Conservation (phyloP, 2,329 filamentous ascomycete species). For the Claviceps lovelessii region DNA sequence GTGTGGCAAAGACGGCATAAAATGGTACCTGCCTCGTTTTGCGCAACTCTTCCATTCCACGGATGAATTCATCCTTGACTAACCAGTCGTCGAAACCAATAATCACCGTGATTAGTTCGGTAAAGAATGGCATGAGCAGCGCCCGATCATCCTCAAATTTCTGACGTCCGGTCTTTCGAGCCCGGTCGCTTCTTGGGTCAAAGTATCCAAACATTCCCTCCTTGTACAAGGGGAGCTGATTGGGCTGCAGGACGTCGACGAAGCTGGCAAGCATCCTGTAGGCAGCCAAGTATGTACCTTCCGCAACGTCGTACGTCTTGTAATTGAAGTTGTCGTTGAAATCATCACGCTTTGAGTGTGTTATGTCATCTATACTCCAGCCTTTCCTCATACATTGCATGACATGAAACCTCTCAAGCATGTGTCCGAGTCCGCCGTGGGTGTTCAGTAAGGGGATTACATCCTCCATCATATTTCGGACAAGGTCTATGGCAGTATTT, state of each 20-base stretch:
- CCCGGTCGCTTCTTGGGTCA: conserved; percentile 13
- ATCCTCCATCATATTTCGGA: conserved; percentile 18
- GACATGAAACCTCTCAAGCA: conserved; percentile 9
- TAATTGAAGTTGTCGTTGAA: neutral
- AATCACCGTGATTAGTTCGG: conserved; percentile 17
- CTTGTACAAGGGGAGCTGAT: conserved; percentile 9
- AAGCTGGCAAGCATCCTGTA: neutral
- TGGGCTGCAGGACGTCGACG: conserved; percentile 4
- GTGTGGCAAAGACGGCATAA: conserved; percentile 24
- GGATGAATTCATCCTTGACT: conserved; percentile 23
- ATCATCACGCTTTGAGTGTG: neutral
- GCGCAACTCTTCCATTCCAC: conserved; percentile 19
- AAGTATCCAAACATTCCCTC: conserved; percentile 14
- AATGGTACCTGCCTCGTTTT: conserved; percentile 19
- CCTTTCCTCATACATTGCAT: neutral
- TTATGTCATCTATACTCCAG: neutral
- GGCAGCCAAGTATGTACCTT: neutral
- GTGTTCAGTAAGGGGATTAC: conserved; percentile 13
- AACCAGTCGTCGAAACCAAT: conserved; percentile 5
- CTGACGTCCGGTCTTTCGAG: conserved; percentile 12
- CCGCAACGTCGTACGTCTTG: neutral
- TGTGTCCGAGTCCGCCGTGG: conserved; percentile 11
- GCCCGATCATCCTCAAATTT: conserved; percentile 23
- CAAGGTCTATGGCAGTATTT: conserved; percentile 22
- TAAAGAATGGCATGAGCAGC: conserved; percentile 19